Percentiles rank a stretch among this genome's conserved stretches.
These are phyloP conservation scores for Tetrapyrgos nigripes DNA, from an alignment of 1,284 basidiomycete genomes.

Conservation along the genomic window DNA sequence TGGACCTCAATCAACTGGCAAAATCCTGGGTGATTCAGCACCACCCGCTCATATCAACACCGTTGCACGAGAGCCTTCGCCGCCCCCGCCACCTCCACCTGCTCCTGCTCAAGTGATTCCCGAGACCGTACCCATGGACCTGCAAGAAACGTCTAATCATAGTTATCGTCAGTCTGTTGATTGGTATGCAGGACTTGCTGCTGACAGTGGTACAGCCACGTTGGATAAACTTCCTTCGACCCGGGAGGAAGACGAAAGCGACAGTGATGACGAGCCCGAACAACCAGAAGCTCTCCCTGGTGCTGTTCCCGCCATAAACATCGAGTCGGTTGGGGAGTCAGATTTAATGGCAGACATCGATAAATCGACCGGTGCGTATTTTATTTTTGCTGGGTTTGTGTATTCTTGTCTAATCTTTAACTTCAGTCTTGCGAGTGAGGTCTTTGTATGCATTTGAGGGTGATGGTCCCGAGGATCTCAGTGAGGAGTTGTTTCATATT, in stretches of 20 bases:
- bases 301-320: slow-evolving; percentile 67
- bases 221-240: slow-evolving; percentile 61
- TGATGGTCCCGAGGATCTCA: slow-evolving; percentile 87
- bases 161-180: slow-evolving; percentile 85
- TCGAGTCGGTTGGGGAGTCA: slow-evolving; percentile 48
- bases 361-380: slow-evolving; percentile 58
- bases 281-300: slow-evolving; percentile 41
- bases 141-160: slow-evolving; percentile 22
- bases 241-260: slow-evolving; percentile 62
- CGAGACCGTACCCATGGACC: slow-evolving; percentile 35
- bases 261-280: slow-evolving; percentile 25
- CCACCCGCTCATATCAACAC: slow-evolving; percentile 77
- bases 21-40: slow-evolving; percentile 77
- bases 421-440: slow-evolving; percentile 72
- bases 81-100: slow-evolving; percentile 42
- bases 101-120: slow-evolving; percentile 22
- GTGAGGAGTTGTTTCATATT: slow-evolving; percentile 47
- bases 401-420: slow-evolving; percentile 14
- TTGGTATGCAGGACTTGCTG: slow-evolving; percentile 91
- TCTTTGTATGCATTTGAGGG: slow-evolving; percentile 86
- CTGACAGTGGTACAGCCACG: slow-evolving; percentile 55
- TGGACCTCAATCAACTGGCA: slow-evolving; percentile 71
- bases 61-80: slow-evolving; percentile 45
- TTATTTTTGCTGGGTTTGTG: slow-evolving; percentile 1
- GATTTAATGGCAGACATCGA: slow-evolving; percentile 85